Conservation (phyloP, 1,284 basidiomycete species). For the Ceratobasidium papillatum region DNA sequence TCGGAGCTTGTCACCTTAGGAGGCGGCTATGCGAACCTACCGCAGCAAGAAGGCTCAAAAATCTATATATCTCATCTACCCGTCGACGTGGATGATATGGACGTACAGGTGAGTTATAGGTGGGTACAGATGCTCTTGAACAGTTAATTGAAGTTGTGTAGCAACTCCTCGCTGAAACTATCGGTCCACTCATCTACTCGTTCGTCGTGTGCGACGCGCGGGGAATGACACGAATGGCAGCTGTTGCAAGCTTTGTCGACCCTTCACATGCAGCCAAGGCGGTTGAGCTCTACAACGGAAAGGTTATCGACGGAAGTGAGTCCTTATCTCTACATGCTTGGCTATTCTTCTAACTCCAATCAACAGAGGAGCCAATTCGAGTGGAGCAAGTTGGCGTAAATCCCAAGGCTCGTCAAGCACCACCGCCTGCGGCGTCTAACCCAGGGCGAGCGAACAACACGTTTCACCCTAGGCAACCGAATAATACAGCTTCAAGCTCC, state of each 20-base stretch:
- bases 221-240: constrained; percentile 32
- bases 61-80: constrained; percentile 37
- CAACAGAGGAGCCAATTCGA: constrained; percentile 30
- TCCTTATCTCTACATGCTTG: background rate
- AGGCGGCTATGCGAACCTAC: constrained; percentile 30
- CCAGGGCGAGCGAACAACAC: background rate
- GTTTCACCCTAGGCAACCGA: too few species aligned
- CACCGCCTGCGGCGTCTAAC: background rate
- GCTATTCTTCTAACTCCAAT: background rate
- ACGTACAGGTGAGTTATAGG: constrained; percentile 16
- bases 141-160: background rate
- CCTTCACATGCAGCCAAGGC: constrained; percentile 21
- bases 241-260: constrained; percentile 32
- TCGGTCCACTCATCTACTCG: constrained; percentile 30
- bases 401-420: constrained; percentile 17
- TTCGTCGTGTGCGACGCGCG: constrained; percentile 25
- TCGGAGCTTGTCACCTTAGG: constrained; percentile 23
- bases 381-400: constrained; percentile 34
- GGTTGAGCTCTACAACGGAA: constrained; percentile 33
- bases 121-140: background rate
- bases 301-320: constrained; percentile 39
- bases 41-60: constrained; percentile 38
- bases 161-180: constrained; percentile 36
- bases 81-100: constrained; percentile 18
- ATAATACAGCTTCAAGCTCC: background rate